Evolutionary conservation across 1,139 yeast genomes (phyloP).

Genomic region (Tardiomyces digboiensis): DNA sequence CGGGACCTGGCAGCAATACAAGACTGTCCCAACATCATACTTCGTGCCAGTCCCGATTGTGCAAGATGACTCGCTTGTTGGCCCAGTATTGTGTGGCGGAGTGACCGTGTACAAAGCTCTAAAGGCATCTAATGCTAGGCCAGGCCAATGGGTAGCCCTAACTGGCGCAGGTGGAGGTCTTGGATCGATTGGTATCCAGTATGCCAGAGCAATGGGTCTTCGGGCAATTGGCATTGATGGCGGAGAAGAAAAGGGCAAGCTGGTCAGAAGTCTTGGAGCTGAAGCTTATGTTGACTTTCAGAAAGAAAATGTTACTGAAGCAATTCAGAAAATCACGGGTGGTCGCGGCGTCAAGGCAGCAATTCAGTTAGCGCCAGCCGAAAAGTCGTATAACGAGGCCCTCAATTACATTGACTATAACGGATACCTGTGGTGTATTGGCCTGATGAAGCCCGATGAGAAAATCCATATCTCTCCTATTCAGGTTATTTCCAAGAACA

Average conservation of each 20-base stretch:
- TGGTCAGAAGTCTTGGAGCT: slow-evolving; percentile 53
- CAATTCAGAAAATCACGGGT: slow-evolving; percentile 47
- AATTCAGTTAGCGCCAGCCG: slow-evolving; percentile 64
- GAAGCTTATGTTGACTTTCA: slow-evolving; percentile 36
- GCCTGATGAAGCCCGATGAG: slow-evolving; percentile 29
- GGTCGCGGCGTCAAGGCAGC: slow-evolving; percentile 77
- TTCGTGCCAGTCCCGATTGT: slow-evolving; percentile 70
- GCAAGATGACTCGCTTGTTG: slow-evolving; percentile 59
- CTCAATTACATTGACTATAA: slow-evolving; percentile 59
- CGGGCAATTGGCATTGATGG: slow-evolving; percentile 72
- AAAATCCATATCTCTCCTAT: slow-evolving; percentile 36
- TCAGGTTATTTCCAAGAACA: slow-evolving; percentile 53
- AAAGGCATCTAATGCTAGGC: slow-evolving; percentile 52
- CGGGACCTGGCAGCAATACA: slow-evolving; percentile 78
- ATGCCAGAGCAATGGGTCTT: slow-evolving; percentile 75
- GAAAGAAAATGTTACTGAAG: slow-evolving; percentile 24
- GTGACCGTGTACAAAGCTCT: slow-evolving; percentile 78
- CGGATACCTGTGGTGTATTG: slow-evolving; percentile 75
- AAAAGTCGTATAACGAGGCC: slow-evolving; percentile 44
- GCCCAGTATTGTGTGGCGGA: slow-evolving; percentile 79
- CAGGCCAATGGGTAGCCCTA: slow-evolving; percentile 75
- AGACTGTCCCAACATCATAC: slow-evolving; percentile 70
- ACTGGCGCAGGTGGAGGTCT: slow-evolving; percentile 86
- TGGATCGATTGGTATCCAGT: slow-evolving; percentile 73
- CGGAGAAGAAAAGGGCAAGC: slow-evolving; percentile 53